A percentile compares a stretch with the other conserved stretches of the same genome.
Evolutionary conservation across 345 rosid genomes (phyloP).

Genomic region (Syzygium aromaticum): DNA sequence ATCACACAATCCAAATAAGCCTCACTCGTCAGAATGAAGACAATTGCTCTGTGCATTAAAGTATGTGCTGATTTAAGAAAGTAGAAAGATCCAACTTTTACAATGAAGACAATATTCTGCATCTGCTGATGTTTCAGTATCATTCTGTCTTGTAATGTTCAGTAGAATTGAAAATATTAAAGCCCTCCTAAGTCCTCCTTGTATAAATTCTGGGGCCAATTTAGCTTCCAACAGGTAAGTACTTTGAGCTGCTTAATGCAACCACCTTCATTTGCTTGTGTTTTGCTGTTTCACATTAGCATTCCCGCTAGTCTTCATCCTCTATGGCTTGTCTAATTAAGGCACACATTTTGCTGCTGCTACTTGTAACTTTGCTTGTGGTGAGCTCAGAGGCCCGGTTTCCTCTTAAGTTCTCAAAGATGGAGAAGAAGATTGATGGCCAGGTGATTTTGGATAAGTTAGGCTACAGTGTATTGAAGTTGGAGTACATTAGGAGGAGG

Average conservation of each 20-base stretch:
- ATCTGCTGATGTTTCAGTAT: constrained; percentile 12
- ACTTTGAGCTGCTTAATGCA: neutral
- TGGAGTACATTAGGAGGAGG: neutral
- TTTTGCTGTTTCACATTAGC: neutral
- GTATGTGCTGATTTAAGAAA: neutral
- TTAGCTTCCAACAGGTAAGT: neutral
- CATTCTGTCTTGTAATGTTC: neutral
- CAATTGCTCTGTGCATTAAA: neutral
- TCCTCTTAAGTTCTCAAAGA: neutral
- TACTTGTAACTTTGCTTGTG: constrained; percentile 1
- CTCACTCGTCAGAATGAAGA: neutral
- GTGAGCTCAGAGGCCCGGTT: constrained; percentile 6
- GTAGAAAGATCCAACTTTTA: neutral
- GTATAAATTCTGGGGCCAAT: neutral
- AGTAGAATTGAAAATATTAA: neutral
- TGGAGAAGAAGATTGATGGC: neutral
- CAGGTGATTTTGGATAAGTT: neutral
- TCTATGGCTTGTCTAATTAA: constrained; percentile 7
- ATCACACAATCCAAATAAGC: neutral
- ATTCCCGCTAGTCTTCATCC: neutral
- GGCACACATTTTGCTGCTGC: neutral
- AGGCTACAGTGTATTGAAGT: neutral
- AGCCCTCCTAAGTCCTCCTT: neutral
- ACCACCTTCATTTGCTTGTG: neutral
- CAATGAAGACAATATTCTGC: neutral